Conservation (phyloP, 495 filamentous ascomycete genomes). For the Parachaetomium inaequale region DNA sequence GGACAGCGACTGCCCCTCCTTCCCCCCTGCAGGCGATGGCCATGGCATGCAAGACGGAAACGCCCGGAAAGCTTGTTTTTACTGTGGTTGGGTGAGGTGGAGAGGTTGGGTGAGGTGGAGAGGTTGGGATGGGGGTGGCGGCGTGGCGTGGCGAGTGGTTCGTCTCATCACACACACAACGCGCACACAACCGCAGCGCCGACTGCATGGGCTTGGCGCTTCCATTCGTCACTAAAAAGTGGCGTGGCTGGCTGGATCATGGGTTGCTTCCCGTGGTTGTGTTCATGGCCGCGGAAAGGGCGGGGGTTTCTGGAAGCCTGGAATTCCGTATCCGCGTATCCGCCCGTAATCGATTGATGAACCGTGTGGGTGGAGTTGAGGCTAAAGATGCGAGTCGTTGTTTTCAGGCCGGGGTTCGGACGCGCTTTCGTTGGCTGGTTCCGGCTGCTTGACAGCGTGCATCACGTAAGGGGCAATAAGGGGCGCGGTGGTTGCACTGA, state of each 20-base stretch:
- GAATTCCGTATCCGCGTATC: background rate
- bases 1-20: background rate
- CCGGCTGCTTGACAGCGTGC: background rate
- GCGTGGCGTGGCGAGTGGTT: background rate
- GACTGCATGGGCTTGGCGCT: background rate
- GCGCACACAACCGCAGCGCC: background rate
- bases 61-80: constrained; percentile 8
- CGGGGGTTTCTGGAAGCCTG: background rate
- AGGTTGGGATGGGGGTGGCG: no score
- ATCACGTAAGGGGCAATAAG: background rate
- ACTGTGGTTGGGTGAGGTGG: background rate
- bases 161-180: background rate
- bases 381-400: background rate
- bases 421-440: background rate
- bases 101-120: background rate
- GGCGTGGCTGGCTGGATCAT: no score
- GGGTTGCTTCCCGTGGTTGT: background rate
- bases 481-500: background rate
- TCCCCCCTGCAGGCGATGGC: background rate
- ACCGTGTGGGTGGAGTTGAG: background rate
- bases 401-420: constrained; percentile 5
- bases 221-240: background rate
- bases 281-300: background rate
- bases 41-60: constrained; percentile 10
- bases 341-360: background rate